A percentile compares a stretch with the other conserved stretches of the same genome.
phyloP scores from a whole-genome alignment of 2,329 filamentous ascomycete genomes.

The Blastomyces gilchristii region DNA sequence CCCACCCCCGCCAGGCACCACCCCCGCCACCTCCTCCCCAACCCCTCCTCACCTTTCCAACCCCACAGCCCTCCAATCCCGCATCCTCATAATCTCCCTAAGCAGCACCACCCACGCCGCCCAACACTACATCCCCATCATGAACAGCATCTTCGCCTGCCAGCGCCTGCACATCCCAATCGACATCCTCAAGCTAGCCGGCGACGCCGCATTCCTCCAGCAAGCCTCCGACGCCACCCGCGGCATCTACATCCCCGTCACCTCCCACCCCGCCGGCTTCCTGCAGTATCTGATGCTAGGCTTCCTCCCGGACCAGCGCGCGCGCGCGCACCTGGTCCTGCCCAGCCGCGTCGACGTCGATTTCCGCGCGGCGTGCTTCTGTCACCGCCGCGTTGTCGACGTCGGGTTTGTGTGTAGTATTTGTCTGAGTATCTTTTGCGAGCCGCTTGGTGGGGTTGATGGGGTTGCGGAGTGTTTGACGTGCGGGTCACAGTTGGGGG shows the following conservation, averaged over 20 bases:
- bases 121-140: constrained; percentile 90
- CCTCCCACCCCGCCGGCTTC: constrained; percentile 47
- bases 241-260: constrained; percentile 57
- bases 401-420: constrained; percentile 93
- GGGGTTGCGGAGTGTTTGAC: constrained; percentile 63
- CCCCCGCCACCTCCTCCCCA: constrained; percentile 16
- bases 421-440: constrained; percentile 88
- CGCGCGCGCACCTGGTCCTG: constrained; percentile 56
- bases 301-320: constrained; percentile 63
- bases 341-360: constrained; percentile 82
- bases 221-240: constrained; percentile 70
- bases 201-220: constrained; percentile 83
- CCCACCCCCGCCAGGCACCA: constrained; percentile 11
- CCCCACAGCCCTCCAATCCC: constrained; percentile 51
- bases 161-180: constrained; percentile 80
- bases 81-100: constrained; percentile 83
- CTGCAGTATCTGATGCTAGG: constrained; percentile 92
- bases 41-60: constrained; percentile 22
- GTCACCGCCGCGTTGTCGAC: constrained; percentile 82
- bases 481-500: constrained; percentile 66
- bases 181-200: constrained; percentile 78
- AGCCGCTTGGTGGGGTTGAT: constrained; percentile 46
- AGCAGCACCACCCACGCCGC: constrained; percentile 80
- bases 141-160: constrained; percentile 96
- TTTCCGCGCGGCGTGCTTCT: constrained; percentile 97